Conservation (phyloP, 148 eudicot genomes). For the Spergularia marina region DNA sequence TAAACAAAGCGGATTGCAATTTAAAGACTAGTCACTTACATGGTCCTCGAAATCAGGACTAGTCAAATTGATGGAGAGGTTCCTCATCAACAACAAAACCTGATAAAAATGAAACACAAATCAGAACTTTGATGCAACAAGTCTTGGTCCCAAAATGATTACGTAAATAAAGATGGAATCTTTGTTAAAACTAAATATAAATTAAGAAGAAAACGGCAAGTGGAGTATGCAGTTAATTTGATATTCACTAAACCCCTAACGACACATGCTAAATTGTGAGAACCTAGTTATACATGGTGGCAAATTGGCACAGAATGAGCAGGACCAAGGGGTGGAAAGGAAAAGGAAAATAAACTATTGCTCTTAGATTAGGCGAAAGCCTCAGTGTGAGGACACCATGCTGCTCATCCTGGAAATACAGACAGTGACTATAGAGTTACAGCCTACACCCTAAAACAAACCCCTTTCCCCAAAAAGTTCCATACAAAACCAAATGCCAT, state of each 20-base stretch:
- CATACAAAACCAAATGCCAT: background rate
- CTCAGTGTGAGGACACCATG: background rate
- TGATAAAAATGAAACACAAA: slow-evolving; percentile 23
- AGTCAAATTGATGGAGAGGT: slow-evolving; percentile 83
- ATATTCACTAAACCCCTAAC: background rate
- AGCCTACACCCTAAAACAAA: background rate
- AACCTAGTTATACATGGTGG: background rate
- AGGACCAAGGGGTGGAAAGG: background rate
- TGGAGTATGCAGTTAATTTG: background rate
- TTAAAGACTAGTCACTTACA: slow-evolving; percentile 49
- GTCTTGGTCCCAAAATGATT: too few relatives aligned
- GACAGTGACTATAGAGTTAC: background rate
- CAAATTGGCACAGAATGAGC: background rate
- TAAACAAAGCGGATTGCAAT: background rate
- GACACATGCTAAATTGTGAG: slow-evolving; percentile 4
- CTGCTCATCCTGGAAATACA: background rate
- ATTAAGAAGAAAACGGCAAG: background rate
- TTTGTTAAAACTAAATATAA: background rate
- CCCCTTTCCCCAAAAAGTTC: background rate
- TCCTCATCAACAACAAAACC: slow-evolving; percentile 86
- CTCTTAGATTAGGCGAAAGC: background rate
- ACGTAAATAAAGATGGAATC: slow-evolving; percentile 1
- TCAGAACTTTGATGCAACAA: background rate
- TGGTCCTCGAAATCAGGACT: slow-evolving; percentile 95
- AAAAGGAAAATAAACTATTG: background rate